Evolutionary conservation across 2,329 filamentous ascomycete genomes (phyloP), one percentile per base, ranked within the genome.

Genomic region (Apiospora rasikravindrae): DNA sequence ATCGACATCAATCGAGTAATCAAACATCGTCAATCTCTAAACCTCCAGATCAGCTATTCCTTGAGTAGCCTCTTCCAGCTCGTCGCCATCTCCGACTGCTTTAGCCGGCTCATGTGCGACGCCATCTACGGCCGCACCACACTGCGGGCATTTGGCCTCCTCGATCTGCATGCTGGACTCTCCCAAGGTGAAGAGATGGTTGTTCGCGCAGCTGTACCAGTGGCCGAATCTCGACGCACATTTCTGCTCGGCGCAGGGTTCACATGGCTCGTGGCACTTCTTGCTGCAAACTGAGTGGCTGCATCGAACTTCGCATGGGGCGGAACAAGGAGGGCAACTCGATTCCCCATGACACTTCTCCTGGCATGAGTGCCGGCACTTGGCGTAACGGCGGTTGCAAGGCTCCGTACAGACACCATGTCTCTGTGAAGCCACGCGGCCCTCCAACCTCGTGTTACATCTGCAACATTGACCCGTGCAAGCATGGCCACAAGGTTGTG

Each of bases 161-260:
- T 93, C 73, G 88, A 92, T 91, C 0, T 91, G 88, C 85, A 89
- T 88, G 1, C 90, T 90, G 76, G 91, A 92, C 73, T 93, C 89
- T 0, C 90, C 90, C 44, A 93, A 85, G 0, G 90, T 89, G 74
- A 93, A 91, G 2, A 88, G 86, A 76, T 91, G 88, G 1, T 86
- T 85, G 72, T 90, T 89, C 29, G 74, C 79, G 73, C 89, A 91
- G 0, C 81, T 83, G 78, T 91, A 92, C 90, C 90, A 92, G 74
- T 91, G 88, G 0, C 90, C 90, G 0, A 85, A 93, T 4, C 76
- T 76, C 44, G 88, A 91, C 0, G 83, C 79, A 74, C 91, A 93
- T 0, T 77, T 74, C 26, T 80, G 79, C 73, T 90, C 87, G 0
- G 87, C 86, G 75, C 91, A 93, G 0, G 90, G 91, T 2, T 82